Conservation (phyloP, 768 basidiomycete species). For the Rhodotorula graminis region DNA sequence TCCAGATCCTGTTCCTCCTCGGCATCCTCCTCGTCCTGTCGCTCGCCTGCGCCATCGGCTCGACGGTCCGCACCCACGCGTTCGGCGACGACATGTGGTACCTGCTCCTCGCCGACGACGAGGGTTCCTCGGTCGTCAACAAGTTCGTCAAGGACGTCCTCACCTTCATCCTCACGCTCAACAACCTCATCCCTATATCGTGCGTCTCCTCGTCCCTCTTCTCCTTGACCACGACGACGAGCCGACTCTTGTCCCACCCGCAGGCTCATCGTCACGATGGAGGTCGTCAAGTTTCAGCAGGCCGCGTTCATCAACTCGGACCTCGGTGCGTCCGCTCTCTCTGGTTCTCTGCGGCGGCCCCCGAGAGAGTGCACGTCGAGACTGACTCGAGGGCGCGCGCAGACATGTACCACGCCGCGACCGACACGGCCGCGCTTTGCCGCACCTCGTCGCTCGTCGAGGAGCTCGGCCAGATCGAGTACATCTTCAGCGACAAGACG, state of each 20-base stretch:
- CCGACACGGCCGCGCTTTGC: constrained; percentile 94
- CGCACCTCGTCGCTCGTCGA: constrained; percentile 97
- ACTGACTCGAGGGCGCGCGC: constrained; percentile 51
- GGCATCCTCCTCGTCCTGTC: constrained; percentile 78
- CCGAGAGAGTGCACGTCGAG: rapidly evolving
- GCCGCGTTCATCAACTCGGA: constrained; percentile 92
- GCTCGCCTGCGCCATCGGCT: constrained; percentile 84
- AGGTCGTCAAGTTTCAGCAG: constrained; percentile 98
- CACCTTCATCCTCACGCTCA: constrained; percentile 80
- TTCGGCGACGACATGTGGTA: constrained; percentile 87
- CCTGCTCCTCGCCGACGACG: constrained; percentile 57
- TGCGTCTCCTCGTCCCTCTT: constrained; percentile 39
- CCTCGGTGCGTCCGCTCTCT: constrained; percentile 21
- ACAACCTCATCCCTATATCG: constrained; percentile 98
- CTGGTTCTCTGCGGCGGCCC: no score
- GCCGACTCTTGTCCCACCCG: neutral
- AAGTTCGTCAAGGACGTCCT: constrained; percentile 90
- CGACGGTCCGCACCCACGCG: constrained; percentile 87
- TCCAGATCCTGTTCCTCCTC: constrained; percentile 93
- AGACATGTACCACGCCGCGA: constrained; percentile 94
- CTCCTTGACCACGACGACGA: no score
- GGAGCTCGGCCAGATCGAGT: constrained; percentile 96
- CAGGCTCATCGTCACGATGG: constrained; percentile 93
- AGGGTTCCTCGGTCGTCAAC: constrained; percentile 51
- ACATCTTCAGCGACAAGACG: constrained; percentile 97